These are phyloP conservation scores for Suillus hirtellus DNA, from an alignment of 768 basidiomycete species.

Conservation along the genomic window DNA sequence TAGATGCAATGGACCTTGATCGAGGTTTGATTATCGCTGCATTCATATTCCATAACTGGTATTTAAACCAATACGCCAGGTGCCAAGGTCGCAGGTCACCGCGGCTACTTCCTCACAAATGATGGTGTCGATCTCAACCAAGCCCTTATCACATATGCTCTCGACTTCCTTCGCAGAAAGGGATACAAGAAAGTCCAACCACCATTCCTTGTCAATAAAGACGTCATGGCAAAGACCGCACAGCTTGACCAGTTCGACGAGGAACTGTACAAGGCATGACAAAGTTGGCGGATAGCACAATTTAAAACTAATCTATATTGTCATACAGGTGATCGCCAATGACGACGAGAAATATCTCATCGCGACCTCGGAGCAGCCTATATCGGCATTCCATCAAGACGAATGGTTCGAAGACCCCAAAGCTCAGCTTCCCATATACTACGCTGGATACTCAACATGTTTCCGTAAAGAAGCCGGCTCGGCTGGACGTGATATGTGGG, in stretches of 20 bases:
- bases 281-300: background rate
- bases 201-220: constrained; percentile 98
- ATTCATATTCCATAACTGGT: background rate
- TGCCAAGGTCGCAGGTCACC: constrained; percentile 90
- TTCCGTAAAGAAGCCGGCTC: constrained; percentile 99
- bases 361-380: constrained; percentile 98
- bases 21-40: constrained; percentile 52
- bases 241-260: constrained; percentile 99
- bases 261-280: constrained; percentile 87
- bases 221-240: constrained; percentile 96
- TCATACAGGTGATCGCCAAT: constrained; percentile 71
- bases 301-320: constrained; percentile 2
- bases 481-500: constrained; percentile 98
- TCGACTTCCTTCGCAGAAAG: constrained; percentile 83
- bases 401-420: constrained; percentile 98
- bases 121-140: constrained; percentile 98
- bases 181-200: constrained; percentile 95
- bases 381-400: constrained; percentile 92
- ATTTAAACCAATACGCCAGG: constrained; percentile 44
- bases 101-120: constrained; percentile 94
- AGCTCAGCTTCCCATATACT: constrained; percentile 88
- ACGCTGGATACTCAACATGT: constrained; percentile 89
- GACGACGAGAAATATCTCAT: constrained; percentile 99
- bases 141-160: constrained; percentile 90
- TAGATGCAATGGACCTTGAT: constrained; percentile 97